These are phyloP conservation scores for Daldinia decipiens DNA, from an alignment of 495 filamentous ascomycete genomes.

Conservation along the genomic window DNA sequence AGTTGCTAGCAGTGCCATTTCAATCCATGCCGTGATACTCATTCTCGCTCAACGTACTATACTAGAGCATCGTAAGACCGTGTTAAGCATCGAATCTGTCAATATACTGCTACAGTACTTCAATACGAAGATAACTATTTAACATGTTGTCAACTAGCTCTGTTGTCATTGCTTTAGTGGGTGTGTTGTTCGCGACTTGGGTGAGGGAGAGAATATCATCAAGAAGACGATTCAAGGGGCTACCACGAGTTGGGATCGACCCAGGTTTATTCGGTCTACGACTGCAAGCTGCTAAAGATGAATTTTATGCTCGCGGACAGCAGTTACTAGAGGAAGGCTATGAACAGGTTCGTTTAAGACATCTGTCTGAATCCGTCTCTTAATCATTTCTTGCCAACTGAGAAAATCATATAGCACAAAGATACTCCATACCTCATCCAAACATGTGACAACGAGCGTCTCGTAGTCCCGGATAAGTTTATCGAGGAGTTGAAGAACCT, in stretches of 20 bases:
- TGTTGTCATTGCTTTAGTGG: not conserved
- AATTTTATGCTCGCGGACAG: not conserved
- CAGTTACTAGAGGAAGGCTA: not conserved
- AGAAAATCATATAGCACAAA: not conserved
- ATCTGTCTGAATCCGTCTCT: not conserved
- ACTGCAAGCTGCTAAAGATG: not conserved
- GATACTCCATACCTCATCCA: not conserved
- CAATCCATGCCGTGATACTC: no score
- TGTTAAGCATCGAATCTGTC: not conserved
- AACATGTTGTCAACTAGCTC: not conserved
- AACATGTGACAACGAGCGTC: not conserved
- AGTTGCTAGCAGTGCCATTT: no score
- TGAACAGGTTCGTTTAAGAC: not conserved
- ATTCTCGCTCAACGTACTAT: not conserved
- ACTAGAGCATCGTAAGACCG: not conserved
- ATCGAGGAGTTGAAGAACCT: slow-evolving; percentile 2
- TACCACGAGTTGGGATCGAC: not conserved
- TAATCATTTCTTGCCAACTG: not conserved
- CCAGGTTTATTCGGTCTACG: not conserved
- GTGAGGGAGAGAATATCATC: not conserved
- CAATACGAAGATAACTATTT: not conserved
- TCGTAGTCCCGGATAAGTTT: not conserved
- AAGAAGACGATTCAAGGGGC: not conserved
- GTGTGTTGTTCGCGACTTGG: not conserved
- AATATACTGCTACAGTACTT: not conserved